Evolutionary conservation across 148 eudicot genomes (phyloP), one percentile per base, ranked within the genome.

Genomic region (Pouteria glomerata): DNA sequence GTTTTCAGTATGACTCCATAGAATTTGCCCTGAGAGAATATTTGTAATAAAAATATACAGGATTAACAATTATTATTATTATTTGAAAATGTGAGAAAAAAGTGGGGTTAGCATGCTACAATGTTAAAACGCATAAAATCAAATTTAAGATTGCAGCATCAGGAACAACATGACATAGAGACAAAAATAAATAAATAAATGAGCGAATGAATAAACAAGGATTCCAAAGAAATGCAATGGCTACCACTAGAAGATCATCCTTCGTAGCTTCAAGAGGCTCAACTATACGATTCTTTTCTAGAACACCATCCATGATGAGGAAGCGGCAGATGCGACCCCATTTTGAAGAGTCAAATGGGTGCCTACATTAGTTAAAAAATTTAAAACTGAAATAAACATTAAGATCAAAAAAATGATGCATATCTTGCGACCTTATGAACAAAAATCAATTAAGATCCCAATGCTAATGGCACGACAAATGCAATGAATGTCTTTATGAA

Each of bases 291-390:
- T 74, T 85, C 64, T 86, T 82, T 63, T 87, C 84, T 52, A 94
- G 78, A 65, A 81, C 84, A 65, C 88, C 91, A 66, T 76, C 90
- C 8, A 73, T 67, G 35, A 80, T 82, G 58, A 94, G 93, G 78
- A 91, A 91, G 42, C 74, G 76, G 80, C 97, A 89, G 64, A 94
- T 86, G 75, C 91, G 97, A 62, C 98, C 98, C 98, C 98, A 94
- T 81, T 94, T 94, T 35, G 97, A 86, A 75, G 98, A 89, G 81
- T 94, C 98, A 83, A 94, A 94, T 39, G 98, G 98, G 76, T 94
- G 97, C 85, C 97, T 94, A 75, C 69, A 82, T 67, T 79, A 73
- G 66, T 64, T n/a, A n/a, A 76, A 61, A 66, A 39, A 39, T 39
- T 39, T 4, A 60, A 19, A 63, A 39, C 35, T 14, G 27, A 70